A percentile compares a stretch with the other conserved stretches of the same genome.
These are phyloP conservation scores for Diversispora epigaea DNA, from an alignment of 192 early-diverging fungal genomes.

Conservation along the genomic window DNA sequence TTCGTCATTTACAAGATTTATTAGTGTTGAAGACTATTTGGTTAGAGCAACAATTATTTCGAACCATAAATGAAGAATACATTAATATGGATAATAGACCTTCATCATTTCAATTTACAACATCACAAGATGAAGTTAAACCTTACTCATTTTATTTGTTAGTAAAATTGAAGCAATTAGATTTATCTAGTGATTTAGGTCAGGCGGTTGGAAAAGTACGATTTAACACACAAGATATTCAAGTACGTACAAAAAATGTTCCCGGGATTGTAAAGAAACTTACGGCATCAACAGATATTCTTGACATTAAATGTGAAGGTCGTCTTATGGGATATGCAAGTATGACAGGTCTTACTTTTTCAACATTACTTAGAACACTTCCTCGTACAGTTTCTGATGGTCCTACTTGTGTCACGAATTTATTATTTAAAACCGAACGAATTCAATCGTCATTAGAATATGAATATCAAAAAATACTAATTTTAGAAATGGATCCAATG, in stretches of 20 bases:
- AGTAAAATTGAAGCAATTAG: constrained; percentile 45
- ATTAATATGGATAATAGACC: constrained; percentile 1
- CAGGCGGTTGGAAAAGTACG: constrained; percentile 62
- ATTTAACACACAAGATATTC: constrained; percentile 51
- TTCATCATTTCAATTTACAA: constrained; percentile 26
- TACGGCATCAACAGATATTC: constrained; percentile 39
- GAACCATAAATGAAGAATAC: background rate
- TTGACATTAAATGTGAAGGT: constrained; percentile 60
- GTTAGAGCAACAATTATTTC: constrained; percentile 44
- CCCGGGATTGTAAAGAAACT: constrained; percentile 44
- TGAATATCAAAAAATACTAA: constrained; percentile 73
- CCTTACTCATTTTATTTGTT: constrained; percentile 51
- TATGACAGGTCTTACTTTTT: constrained; percentile 36
- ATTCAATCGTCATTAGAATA: constrained; percentile 64
- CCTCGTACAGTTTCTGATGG: constrained; percentile 30
- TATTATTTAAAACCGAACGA: constrained; percentile 47
- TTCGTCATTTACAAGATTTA: constrained; percentile 73
- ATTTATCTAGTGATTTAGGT: constrained; percentile 59
- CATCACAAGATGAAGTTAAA: constrained; percentile 40
- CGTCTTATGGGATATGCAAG: constrained; percentile 50
- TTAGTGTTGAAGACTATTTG: constrained; percentile 68
- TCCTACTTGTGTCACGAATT: constrained; percentile 41
- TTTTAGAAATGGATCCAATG: constrained; percentile 58
- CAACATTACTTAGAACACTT: constrained; percentile 24
- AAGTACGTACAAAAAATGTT: constrained; percentile 41